phyloP scores from a whole-genome alignment of 768 basidiomycete species.

The Lactifluus volemus region DNA sequence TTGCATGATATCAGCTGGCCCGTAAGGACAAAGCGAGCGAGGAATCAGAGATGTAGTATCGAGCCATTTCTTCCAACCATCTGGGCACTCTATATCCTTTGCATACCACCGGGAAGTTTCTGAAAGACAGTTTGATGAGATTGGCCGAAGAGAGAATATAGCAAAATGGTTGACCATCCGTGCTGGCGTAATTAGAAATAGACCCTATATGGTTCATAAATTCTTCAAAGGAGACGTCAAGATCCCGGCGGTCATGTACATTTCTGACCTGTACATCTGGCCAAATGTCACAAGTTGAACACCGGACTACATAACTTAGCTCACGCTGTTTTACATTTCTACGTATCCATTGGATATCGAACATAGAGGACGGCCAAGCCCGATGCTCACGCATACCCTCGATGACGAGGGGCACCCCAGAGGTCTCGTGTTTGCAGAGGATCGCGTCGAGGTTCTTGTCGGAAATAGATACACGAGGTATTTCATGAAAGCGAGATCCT shows the following conservation, averaged over 20 bases:
- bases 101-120: conserved; percentile 62
- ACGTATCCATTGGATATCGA: conserved; percentile 48
- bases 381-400: conserved; percentile 46
- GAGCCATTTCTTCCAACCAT: conserved; percentile 57
- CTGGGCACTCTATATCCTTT: conserved; percentile 68
- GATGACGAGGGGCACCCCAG: conserved; percentile 59
- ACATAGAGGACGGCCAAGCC: conserved; percentile 47
- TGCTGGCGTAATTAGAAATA: background rate
- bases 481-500: conserved; percentile 35
- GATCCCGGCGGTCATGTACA: conserved; percentile 49
- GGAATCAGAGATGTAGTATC: conserved; percentile 41
- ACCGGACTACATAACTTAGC: background rate
- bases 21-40: conserved; percentile 39
- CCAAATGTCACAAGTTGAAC: background rate
- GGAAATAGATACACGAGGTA: conserved; percentile 32
- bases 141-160: background rate
- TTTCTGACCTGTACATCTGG: conserved; percentile 57
- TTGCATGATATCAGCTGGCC: conserved; percentile 47
- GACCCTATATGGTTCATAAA: conserved; percentile 33
- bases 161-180: conserved; percentile 5
- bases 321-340: conserved; percentile 23
- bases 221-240: conserved; percentile 38
- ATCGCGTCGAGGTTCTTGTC: conserved; percentile 20
- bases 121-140: conserved; percentile 23
- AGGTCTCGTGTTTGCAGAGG: conserved; percentile 30